These are phyloP conservation scores for Curvularia hawaiiensis DNA, from an alignment of 2,329 filamentous ascomycete genomes.

Conservation along the genomic window DNA sequence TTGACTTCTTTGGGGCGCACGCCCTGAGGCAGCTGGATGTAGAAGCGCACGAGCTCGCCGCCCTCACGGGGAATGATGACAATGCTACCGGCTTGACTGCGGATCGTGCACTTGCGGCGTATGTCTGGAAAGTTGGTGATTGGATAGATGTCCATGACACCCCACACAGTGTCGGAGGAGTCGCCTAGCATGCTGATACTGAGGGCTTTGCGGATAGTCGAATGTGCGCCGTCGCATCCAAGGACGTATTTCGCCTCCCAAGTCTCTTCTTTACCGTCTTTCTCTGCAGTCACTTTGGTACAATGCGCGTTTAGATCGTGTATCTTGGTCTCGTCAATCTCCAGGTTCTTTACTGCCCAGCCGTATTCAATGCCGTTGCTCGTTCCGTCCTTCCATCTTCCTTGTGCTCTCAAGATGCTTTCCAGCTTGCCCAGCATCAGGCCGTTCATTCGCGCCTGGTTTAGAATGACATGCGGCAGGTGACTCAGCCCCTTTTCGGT, in stretches of 20 bases:
- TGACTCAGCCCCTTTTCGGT: slow-evolving; percentile 64
- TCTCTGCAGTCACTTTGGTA: slow-evolving; percentile 41
- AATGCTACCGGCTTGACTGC: slow-evolving; percentile 53
- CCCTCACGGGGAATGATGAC: slow-evolving; percentile 61
- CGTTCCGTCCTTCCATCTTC: slow-evolving; percentile 30
- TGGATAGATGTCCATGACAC: slow-evolving; percentile 60
- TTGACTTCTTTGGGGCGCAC: slow-evolving; percentile 59
- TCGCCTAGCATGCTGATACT: slow-evolving; percentile 65
- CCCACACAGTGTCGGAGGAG: slow-evolving; percentile 62
- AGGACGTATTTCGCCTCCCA: slow-evolving; percentile 49
- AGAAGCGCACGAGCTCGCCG: slow-evolving; percentile 63
- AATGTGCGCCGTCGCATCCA: slow-evolving; percentile 60
- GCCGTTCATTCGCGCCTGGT: slow-evolving; percentile 72
- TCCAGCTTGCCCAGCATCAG: slow-evolving; percentile 61
- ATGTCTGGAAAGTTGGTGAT: slow-evolving; percentile 58
- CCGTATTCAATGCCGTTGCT: slow-evolving; percentile 60
- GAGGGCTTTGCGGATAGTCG: slow-evolving; percentile 56
- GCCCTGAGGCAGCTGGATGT: slow-evolving; percentile 62
- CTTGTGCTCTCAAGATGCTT: slow-evolving; percentile 33
- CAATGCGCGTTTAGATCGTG: slow-evolving; percentile 39
- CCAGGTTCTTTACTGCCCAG: slow-evolving; percentile 56
- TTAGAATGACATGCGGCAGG: slow-evolving; percentile 70
- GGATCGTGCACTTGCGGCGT: slow-evolving; percentile 56
- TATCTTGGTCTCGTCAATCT: slow-evolving; percentile 54
- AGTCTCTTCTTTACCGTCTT: slow-evolving; percentile 33